Conservation (phyloP, 371 early-diverging fungal genomes). For the Apophysomyces ossiformis region DNA sequence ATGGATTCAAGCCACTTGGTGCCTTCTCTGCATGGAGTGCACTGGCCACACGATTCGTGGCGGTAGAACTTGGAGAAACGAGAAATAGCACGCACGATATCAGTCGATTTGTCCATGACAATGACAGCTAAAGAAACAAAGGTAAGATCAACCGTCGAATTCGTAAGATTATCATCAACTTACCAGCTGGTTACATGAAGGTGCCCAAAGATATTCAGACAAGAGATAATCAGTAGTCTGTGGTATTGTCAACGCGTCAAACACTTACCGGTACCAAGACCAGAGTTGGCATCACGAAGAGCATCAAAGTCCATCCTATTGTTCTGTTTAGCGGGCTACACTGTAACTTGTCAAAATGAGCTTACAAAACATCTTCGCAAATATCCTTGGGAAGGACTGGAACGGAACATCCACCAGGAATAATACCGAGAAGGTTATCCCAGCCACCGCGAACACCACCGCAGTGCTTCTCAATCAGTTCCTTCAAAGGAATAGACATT, state of each 20-base stretch:
- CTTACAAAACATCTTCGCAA: constrained; percentile 86
- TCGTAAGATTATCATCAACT: constrained; percentile 11
- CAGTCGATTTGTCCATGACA: constrained; percentile 93
- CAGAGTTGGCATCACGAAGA: constrained; percentile 91
- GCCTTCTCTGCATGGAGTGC: constrained; percentile 98
- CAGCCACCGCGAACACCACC: constrained; percentile 99
- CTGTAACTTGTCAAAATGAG: background rate
- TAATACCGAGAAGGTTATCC: constrained; percentile 97
- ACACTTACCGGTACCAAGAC: constrained; percentile 86
- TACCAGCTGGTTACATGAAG: constrained; percentile 28
- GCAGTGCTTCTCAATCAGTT: constrained; percentile 95
- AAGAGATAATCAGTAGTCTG: background rate
- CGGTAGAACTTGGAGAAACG: constrained; percentile 93
- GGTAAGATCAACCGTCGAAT: background rate
- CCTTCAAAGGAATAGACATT: constrained; percentile 95
- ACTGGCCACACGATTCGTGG: constrained; percentile 98
- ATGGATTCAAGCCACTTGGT: constrained; percentile 94
- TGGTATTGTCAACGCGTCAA: background rate
- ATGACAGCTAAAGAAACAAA: constrained; percentile 72
- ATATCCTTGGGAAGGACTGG: constrained; percentile 89
- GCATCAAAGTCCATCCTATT: constrained; percentile 97
- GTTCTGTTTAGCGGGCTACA: background rate
- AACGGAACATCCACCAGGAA: constrained; percentile 97
- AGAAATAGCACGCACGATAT: constrained; percentile 88
- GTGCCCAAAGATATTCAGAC: background rate